Conservation (phyloP, 23 red algal genomes). For the Pyropia yezoensis region DNA sequence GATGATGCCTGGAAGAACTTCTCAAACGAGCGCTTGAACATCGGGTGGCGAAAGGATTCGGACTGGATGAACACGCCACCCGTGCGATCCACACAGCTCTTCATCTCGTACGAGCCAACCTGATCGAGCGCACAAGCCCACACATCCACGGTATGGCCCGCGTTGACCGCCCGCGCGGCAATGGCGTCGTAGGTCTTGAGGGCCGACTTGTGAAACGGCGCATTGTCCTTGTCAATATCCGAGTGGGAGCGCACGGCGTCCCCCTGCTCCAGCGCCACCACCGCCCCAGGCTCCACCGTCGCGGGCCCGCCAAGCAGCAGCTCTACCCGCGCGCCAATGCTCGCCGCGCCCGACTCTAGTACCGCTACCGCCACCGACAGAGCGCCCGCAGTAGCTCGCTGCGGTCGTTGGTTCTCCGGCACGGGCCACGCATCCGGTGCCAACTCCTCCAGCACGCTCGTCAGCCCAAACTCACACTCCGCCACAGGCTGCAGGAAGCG, state of each 20-base stretch:
- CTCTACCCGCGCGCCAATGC: conserved; percentile 65
- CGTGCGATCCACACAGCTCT: conserved; percentile 95
- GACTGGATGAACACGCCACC: conserved; percentile 85
- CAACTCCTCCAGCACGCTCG: conserved; percentile 69
- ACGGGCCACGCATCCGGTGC: conserved; percentile 86
- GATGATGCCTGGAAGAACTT: conserved; percentile 68
- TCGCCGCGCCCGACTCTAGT: conserved; percentile 64
- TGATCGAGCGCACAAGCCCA: conserved; percentile 93
- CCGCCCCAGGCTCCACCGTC: conserved; percentile 81
- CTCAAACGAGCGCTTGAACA: conserved; percentile 96
- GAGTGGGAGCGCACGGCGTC: conserved; percentile 89
- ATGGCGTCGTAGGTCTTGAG: conserved; percentile 87
- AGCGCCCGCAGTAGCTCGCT: conserved; percentile 64
- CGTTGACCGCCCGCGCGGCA: conserved; percentile 83
- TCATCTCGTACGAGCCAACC: conserved; percentile 98
- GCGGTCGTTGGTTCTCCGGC: conserved; percentile 63
- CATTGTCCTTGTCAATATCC: conserved; percentile 98
- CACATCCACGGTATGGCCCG: conserved; percentile 82
- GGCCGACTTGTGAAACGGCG: conserved; percentile 74
- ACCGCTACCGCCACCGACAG: conserved; percentile 80
- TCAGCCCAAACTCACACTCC: conserved; percentile 92
- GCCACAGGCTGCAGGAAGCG: conserved; percentile 88
- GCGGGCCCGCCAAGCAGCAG: conserved; percentile 72
- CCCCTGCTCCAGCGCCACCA: conserved; percentile 80
- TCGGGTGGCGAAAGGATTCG: conserved; percentile 90